Base-by-base conservation (phyloP, 2,329 filamentous ascomycete genomes). In the Chrysosporium queenslandicum region DNA sequence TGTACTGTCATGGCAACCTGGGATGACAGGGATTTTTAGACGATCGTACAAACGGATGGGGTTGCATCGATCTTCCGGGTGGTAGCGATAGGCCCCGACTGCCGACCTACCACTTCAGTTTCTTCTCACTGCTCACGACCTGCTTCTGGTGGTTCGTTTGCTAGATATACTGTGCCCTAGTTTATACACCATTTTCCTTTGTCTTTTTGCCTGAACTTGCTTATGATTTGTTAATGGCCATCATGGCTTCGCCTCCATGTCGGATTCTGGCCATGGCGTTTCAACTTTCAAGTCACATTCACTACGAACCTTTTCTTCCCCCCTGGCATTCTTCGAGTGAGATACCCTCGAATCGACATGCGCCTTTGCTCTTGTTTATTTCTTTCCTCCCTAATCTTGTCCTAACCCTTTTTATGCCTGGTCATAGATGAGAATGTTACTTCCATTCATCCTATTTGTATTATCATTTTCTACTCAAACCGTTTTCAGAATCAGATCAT, bases 281-380 rank as follows among this genome's bases (percentile, higher is more conserved):
- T 27, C 9, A n/a, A 37, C n/a, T 12, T 37, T 6, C 29, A 30
- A n/a, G 29, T 47, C 30, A 23, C 32, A 37, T 40, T 49, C 34
- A 4, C 32, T 30, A 29, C 30, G n/a, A n/a, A n/a, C n/a, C 46
- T 39, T 49, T 27, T 27, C 21, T 41, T 25, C 7, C 4, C 11
- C 5, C 20, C 20, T 11, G 7, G 2, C 11, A 16, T 18, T 49
- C 34, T 29, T 40, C 16, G 46, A 49, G 34, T 29, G 23, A 39
- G 46, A 39, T 46, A 46, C 46, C 36, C 34, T 49, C 25, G 32
- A 49, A 49, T 29, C 12, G 14, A 21, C n/a, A 29, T 40, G 20
- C 46, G 6, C 16, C 16, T 23, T 46, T 23, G 12, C 34, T 46
- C 21, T 46, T 12, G n/a, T 46, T 40, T 30, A 27, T 29, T 23